Evolutionary conservation across 768 basidiomycete genomes (phyloP).

Genomic region (Suillus paluster): DNA sequence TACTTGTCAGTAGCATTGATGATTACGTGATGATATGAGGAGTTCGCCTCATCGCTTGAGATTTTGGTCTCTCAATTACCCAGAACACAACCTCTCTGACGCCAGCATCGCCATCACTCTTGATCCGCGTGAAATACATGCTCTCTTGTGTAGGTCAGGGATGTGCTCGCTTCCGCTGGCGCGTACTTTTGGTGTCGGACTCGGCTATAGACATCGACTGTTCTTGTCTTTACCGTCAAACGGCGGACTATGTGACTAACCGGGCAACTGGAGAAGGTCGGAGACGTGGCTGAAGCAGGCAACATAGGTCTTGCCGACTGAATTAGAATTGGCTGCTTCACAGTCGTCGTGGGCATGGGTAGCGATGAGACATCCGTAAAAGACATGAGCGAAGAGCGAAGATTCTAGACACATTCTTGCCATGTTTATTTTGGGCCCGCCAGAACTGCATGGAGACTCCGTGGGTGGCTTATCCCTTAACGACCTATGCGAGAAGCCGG

Average conservation of each 20-base stretch:
- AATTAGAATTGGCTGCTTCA: conserved; percentile 26
- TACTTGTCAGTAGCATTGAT: no score
- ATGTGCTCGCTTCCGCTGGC: conserved; percentile 39
- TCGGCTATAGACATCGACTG: conserved; percentile 36
- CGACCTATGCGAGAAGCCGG: conserved; percentile 37
- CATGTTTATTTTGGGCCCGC: conserved; percentile 33
- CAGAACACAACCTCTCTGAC: conserved; percentile 53
- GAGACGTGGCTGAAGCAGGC: conserved; percentile 37
- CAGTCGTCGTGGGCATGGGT: conserved; percentile 20
- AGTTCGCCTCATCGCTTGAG: no score
- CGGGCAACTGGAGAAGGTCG: conserved; percentile 35
- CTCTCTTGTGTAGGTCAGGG: conserved; percentile 55
- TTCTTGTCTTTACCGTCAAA: conserved; percentile 38
- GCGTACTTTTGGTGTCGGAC: conserved; percentile 27
- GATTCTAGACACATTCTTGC: conserved; percentile 20
- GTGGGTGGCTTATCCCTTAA: conserved; percentile 26
- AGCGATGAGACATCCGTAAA: conserved; percentile 2
- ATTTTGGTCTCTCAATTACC: no score
- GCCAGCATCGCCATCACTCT: conserved; percentile 51
- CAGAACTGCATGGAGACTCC: conserved; percentile 24
- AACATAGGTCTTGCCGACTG: conserved; percentile 33
- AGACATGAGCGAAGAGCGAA: not conserved
- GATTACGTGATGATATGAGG: no score
- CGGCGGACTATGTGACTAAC: conserved; percentile 27
- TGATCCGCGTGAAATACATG: conserved; percentile 41